Evolutionary conservation across 371 early-diverging fungal genomes (phyloP).

Genomic region (Blastocladiella emersonii): DNA sequence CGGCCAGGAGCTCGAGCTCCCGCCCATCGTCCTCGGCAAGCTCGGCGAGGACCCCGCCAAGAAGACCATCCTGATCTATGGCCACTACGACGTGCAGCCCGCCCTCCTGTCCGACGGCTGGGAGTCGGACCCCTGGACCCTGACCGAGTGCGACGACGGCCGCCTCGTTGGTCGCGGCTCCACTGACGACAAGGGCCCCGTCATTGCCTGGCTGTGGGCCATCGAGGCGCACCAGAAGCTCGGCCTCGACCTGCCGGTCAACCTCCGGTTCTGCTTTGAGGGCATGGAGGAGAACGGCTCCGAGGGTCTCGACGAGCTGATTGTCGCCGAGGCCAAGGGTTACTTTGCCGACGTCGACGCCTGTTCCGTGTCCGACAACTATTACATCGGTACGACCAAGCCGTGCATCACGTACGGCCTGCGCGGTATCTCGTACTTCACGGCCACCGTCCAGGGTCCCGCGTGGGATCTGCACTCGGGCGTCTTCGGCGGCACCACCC

Average conservation of each 20-base stretch:
- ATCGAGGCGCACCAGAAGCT: constrained; percentile 83
- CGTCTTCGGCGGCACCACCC: constrained; percentile 91
- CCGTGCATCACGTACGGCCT: constrained; percentile 96
- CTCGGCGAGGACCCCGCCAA: constrained; percentile 80
- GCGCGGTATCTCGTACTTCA: constrained; percentile 63
- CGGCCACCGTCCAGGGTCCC: constrained; percentile 20
- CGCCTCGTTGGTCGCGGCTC: constrained; percentile 16
- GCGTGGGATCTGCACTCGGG: constrained; percentile 83
- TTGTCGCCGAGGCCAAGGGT: constrained; percentile 60
- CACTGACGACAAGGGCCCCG: constrained; percentile 31
- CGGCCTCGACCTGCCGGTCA: constrained; percentile 80
- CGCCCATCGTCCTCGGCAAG: constrained; percentile 82
- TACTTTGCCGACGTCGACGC: constrained; percentile 82
- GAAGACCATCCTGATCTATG: constrained; percentile 91
- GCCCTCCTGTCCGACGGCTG: constrained; percentile 92
- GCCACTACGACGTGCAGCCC: constrained; percentile 92
- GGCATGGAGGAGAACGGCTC: constrained; percentile 82
- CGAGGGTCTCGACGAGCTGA: constrained; percentile 85
- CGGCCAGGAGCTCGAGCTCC: constrained; percentile 59
- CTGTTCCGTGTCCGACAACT: constrained; percentile 93
- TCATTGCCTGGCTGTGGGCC: constrained; percentile 85
- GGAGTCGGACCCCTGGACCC: constrained; percentile 79
- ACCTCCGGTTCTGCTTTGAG: constrained; percentile 90
- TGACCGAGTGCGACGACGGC: constrained; percentile 69
- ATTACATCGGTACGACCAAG: constrained; percentile 88